These are phyloP conservation scores for Lactarius pseudohatsudake DNA, from an alignment of 768 basidiomycete genomes.

Conservation along the genomic window DNA sequence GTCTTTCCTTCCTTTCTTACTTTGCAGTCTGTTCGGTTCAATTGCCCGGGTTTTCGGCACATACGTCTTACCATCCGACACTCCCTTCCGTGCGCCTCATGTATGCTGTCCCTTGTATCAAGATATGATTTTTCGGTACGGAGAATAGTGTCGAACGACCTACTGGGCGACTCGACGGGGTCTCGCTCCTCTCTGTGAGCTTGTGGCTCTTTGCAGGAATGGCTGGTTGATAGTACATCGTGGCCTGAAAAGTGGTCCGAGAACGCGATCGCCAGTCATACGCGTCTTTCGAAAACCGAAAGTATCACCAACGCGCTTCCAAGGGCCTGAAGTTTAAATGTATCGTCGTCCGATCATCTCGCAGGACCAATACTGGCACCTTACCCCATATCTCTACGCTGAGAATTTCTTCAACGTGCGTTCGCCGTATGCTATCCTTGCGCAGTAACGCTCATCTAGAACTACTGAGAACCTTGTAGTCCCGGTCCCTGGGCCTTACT, in stretches of 20 bases:
- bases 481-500: not conserved
- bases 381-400: not conserved
- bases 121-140: too few relatives aligned
- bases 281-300: not conserved
- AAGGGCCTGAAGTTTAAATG: not conserved
- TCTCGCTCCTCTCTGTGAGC: too few relatives aligned
- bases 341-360: not conserved
- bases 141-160: too few relatives aligned
- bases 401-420: not conserved
- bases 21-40: too few relatives aligned
- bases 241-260: not conserved
- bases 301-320: not conserved
- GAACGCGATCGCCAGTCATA: not conserved
- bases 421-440: not conserved
- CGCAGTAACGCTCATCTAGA: not conserved
- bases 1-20: too few relatives aligned
- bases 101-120: too few relatives aligned
- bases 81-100: too few relatives aligned
- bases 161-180: too few relatives aligned
- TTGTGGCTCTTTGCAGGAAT: too few relatives aligned
- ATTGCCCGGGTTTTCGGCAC: too few relatives aligned
- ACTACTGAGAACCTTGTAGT: not conserved
- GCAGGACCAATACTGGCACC: not conserved
- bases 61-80: too few relatives aligned
- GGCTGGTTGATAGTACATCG: too few relatives aligned